phyloP scores from a whole-genome alignment of 208 protist species.

The Acanthamoeba sp. region DNA sequence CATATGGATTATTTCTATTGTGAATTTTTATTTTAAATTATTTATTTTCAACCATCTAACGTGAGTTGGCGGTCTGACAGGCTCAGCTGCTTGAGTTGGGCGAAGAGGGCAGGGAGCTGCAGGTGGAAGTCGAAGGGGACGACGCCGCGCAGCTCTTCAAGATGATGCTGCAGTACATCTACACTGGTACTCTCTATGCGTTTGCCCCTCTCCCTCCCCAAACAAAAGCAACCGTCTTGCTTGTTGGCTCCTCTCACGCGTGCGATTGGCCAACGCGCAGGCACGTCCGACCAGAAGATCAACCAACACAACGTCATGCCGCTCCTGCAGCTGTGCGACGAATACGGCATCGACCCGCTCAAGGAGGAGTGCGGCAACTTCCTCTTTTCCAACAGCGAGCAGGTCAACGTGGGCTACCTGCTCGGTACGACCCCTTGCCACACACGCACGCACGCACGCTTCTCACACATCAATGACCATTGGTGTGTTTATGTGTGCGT shows the following conservation, averaged over 20 bases:
- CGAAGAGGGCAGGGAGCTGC: conserved; percentile 5
- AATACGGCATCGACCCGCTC: conserved; percentile 50
- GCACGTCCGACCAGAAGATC: conserved; percentile 49
- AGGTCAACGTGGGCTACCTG: conserved; percentile 17
- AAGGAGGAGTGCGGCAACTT: conserved; percentile 68
- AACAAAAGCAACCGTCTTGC: too few species aligned
- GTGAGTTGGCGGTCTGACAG: too few species aligned
- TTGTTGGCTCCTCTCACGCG: too few species aligned
- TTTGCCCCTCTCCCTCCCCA: too few species aligned
- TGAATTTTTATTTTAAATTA: not conserved
- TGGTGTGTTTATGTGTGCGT: not conserved
- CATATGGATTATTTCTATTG: too few species aligned
- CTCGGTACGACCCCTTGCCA: not conserved
- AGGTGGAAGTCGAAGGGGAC: not conserved
- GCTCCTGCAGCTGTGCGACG: conserved; percentile 27
- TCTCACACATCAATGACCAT: not conserved
- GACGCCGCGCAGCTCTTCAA: conserved; percentile 50
- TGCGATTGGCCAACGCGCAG: too few species aligned
- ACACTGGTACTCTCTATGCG: conserved; percentile 10
- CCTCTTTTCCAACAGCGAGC: conserved; percentile 26
- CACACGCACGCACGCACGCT: not conserved
- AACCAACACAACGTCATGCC: conserved; percentile 34
- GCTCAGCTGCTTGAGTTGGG: not conserved
- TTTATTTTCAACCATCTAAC: too few species aligned
- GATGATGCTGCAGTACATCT: conserved; percentile 72